These are phyloP conservation scores for Tuber calosporum DNA, from an alignment of 495 filamentous ascomycete genomes.

Conservation along the genomic window DNA sequence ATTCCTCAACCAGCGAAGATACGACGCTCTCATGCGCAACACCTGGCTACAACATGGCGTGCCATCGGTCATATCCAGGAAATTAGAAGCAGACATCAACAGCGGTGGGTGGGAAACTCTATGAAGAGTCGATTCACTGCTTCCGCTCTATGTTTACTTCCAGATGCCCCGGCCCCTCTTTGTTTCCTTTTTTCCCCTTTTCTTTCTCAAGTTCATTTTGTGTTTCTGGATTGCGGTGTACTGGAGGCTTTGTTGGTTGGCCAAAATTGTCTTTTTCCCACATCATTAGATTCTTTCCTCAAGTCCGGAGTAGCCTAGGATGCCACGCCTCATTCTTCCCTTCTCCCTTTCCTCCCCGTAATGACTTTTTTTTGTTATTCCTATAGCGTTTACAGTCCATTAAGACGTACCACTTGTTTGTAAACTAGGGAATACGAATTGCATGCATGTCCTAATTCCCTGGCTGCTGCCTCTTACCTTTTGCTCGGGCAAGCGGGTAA, in stretches of 20 bases:
- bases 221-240: neutral
- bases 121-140: constrained; percentile 36
- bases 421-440: neutral
- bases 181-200: neutral
- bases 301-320: neutral
- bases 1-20: constrained; percentile 85
- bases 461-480: neutral
- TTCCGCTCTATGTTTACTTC: neutral
- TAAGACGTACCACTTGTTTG: neutral
- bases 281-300: neutral
- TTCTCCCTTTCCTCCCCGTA: neutral
- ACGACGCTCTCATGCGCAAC: constrained; percentile 76
- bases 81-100: constrained; percentile 89
- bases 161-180: neutral
- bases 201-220: neutral
- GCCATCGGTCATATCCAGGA: constrained; percentile 79
- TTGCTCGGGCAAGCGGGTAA: neutral
- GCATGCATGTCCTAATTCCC: neutral
- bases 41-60: constrained; percentile 83
- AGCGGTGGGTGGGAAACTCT: constrained; percentile 96
- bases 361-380: neutral
- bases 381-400: neutral
- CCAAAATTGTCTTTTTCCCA: neutral
- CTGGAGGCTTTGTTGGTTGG: neutral
- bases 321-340: neutral